Evolutionary conservation across 2,329 filamentous ascomycete genomes (phyloP).

Genomic region (Colletotrichum sp.): DNA sequence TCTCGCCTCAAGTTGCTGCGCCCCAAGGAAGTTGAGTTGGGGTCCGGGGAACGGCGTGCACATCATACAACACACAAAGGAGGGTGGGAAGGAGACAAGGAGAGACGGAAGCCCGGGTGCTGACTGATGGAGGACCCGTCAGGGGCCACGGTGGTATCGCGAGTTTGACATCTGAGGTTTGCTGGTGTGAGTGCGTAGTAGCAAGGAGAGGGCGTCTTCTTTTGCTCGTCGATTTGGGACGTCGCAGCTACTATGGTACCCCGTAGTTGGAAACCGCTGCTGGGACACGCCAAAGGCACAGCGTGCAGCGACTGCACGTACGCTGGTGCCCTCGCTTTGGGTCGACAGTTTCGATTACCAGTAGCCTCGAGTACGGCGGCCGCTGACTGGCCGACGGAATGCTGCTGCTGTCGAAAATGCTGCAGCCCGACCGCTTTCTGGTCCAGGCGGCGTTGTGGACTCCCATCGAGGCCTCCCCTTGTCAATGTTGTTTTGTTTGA

Average conservation of each 20-base stretch:
- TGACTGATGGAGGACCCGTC: constrained; percentile 11
- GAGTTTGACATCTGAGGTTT: constrained; percentile 14
- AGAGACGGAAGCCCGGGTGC: constrained; percentile 22
- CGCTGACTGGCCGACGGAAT: constrained; percentile 3
- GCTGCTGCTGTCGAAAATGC: background rate
- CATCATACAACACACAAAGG: constrained; percentile 19
- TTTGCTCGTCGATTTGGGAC: background rate
- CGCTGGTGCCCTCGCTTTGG: constrained; percentile 4
- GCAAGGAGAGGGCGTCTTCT: background rate
- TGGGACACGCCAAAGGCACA: background rate
- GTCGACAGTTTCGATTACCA: background rate
- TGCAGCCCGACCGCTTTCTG: constrained; percentile 4
- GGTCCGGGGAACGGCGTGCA: constrained; percentile 18
- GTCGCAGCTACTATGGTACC: background rate
- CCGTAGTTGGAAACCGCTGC: background rate
- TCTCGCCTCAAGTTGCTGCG: constrained; percentile 23
- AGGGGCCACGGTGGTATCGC: constrained; percentile 4
- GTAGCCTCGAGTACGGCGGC: constrained; percentile 1
- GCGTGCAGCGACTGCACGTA: background rate
- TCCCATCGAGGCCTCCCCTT: background rate
- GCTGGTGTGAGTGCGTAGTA: background rate
- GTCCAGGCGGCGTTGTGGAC: background rate
- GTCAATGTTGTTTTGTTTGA: constrained; percentile 9
- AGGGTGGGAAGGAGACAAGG: background rate
- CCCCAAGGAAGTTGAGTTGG: constrained; percentile 20